Evolutionary conservation across 2,329 filamentous ascomycete genomes (phyloP).

Genomic region (Penicillium sp.): DNA sequence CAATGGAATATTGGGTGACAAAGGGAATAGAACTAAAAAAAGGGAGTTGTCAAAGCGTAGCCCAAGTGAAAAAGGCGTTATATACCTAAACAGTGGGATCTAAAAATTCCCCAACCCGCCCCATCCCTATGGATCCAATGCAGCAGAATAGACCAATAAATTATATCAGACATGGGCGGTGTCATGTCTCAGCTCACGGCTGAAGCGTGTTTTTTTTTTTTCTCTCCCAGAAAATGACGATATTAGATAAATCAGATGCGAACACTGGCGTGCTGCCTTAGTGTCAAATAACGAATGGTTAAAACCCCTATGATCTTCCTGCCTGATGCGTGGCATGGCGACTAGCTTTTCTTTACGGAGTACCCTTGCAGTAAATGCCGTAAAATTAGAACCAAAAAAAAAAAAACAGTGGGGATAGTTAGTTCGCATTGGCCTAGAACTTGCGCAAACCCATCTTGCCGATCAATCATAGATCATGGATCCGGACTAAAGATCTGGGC

Average conservation of each 20-base stretch:
- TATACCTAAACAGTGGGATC: constrained; percentile 7
- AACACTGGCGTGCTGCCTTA: constrained; percentile 16
- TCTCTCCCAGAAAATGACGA: constrained; percentile 7
- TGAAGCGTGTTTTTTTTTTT: constrained; percentile 8
- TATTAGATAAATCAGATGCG: constrained; percentile 24
- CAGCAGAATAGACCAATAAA: constrained; percentile 10
- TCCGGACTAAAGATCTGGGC: neutral
- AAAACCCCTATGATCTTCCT: neutral
- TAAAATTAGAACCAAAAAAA: neutral
- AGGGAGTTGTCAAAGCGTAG: neutral
- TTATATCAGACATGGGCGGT: constrained; percentile 15
- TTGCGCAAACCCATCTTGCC: neutral
- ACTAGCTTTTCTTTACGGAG: neutral
- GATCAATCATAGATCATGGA: neutral
- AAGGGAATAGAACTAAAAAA: neutral
- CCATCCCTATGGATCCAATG: constrained; percentile 3
- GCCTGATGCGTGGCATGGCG: constrained; percentile 2
- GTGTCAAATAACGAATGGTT: constrained; percentile 6
- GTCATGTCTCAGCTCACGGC: constrained; percentile 23
- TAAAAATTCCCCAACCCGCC: constrained; percentile 12
- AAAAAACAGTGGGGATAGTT: neutral
- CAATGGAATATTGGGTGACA: constrained; percentile 8
- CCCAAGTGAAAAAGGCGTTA: constrained; percentile 13
- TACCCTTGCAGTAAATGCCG: neutral
- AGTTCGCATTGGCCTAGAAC: neutral